A percentile compares a stretch with the other conserved stretches of the same genome.
These are phyloP conservation scores for Phylloporus sp. DNA, from an alignment of 768 basidiomycete species.

Conservation along the genomic window DNA sequence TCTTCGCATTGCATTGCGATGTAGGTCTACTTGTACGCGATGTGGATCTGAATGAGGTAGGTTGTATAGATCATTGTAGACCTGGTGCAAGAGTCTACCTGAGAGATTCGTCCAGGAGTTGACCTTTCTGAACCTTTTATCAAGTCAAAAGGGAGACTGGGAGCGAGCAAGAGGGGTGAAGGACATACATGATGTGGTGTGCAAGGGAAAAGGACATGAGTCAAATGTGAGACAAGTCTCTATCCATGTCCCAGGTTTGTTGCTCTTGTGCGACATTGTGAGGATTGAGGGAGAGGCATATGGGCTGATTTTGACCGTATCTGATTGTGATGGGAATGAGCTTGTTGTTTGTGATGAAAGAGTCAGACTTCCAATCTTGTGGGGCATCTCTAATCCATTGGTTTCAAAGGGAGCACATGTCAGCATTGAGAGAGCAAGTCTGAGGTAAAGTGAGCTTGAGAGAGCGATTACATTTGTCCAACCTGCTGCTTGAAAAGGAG, in stretches of 20 bases:
- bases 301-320: slow-evolving; percentile 7
- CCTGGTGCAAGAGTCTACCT: rapidly evolving
- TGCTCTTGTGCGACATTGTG: neutral
- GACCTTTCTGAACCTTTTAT: neutral
- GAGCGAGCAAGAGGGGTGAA: neutral
- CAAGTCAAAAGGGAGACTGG: neutral
- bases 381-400: neutral
- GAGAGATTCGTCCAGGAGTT: neutral
- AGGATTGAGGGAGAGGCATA: neutral
- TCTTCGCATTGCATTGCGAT: neutral
- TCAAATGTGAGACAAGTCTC: neutral
- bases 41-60: neutral
- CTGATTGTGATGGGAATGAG: slow-evolving; percentile 3
- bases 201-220: slow-evolving; percentile 2
- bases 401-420: neutral
- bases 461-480: neutral
- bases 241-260: neutral
- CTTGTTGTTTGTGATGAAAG: neutral
- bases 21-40: neutral
- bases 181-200: slow-evolving; percentile 1
- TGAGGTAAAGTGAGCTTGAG: neutral
- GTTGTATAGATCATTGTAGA: neutral
- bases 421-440: neutral
- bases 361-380: neutral
- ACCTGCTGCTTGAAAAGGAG: neutral